A percentile compares a stretch with the other conserved stretches of the same genome.
phyloP scores from a whole-genome alignment of 441 rosid species.

The Erodium trifolium region DNA sequence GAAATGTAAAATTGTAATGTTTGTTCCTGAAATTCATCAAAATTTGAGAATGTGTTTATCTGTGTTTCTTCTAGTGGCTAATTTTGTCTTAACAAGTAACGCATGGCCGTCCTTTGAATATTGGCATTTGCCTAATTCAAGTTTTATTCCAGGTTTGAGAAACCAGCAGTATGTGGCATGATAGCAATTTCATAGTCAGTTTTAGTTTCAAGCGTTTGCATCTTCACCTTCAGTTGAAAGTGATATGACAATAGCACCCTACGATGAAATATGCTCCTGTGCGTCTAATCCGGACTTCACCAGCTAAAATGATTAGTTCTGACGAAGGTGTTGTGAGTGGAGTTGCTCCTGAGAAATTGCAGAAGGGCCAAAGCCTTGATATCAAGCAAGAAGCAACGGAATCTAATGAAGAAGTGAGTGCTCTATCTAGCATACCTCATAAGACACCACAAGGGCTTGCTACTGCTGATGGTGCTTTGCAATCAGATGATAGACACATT shows the following conservation, averaged over 20 bases:
- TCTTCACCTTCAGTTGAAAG: slow-evolving; percentile 2
- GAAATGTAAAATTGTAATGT: neutral
- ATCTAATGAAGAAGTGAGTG: slow-evolving; percentile 6
- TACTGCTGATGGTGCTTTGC: no score
- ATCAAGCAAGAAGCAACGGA: slow-evolving; percentile 15
- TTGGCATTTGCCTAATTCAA: neutral
- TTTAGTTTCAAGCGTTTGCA: slow-evolving; percentile 13
- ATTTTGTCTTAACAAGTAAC: neutral
- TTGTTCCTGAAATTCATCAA: neutral
- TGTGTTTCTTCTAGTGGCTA: neutral
- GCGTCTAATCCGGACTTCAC: slow-evolving; percentile 23
- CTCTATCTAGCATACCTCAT: slow-evolving; percentile 19
- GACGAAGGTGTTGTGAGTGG: slow-evolving; percentile 30
- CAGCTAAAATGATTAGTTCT: slow-evolving; percentile 32
- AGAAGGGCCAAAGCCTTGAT: slow-evolving; percentile 21
- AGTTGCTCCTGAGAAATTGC: slow-evolving; percentile 30
- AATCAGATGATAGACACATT: slow-evolving; percentile 16
- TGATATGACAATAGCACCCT: slow-evolving; percentile 7
- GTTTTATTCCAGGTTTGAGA: slow-evolving; percentile 25
- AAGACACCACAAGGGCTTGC: slow-evolving; percentile 24
- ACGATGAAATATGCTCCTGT: slow-evolving; percentile 20
- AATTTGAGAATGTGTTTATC: neutral
- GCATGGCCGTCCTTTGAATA: neutral
- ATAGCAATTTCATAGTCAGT: slow-evolving; percentile 14
- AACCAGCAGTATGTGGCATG: slow-evolving; percentile 14